Evolutionary conservation across 192 early-diverging fungal genomes (phyloP).

Genomic region (Lunasporangiospora selenospora): DNA sequence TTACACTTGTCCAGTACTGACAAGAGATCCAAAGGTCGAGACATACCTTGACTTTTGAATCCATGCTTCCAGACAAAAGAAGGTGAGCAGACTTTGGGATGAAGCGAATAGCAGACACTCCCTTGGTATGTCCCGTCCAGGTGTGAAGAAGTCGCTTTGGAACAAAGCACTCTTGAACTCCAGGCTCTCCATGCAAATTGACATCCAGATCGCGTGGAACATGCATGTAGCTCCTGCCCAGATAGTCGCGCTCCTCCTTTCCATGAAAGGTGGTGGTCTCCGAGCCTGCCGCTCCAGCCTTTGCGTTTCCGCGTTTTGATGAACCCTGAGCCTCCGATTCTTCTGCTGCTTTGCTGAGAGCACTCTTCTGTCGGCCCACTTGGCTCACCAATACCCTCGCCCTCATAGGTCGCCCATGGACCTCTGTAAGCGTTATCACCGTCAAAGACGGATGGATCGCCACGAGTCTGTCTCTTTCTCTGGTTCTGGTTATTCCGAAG

Average conservation of each 20-base stretch:
- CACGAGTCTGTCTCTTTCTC: slow-evolving; percentile 76
- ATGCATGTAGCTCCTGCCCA: slow-evolving; percentile 96
- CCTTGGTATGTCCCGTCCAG: slow-evolving; percentile 92
- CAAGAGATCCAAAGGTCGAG: not conserved
- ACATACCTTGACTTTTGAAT: slow-evolving; percentile 88
- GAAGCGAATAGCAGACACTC: slow-evolving; percentile 89
- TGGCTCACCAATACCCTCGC: slow-evolving; percentile 70
- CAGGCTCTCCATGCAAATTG: slow-evolving; percentile 76
- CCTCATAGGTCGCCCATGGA: slow-evolving; percentile 95
- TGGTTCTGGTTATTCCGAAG: slow-evolving; percentile 52
- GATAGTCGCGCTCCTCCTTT: slow-evolving; percentile 85
- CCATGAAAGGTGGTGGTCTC: slow-evolving; percentile 93
- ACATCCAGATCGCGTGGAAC: slow-evolving; percentile 88
- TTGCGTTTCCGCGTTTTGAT: slow-evolving; percentile 27
- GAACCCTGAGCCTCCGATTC: slow-evolving; percentile 28
- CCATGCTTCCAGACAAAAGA: slow-evolving; percentile 91
- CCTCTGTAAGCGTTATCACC: slow-evolving; percentile 84
- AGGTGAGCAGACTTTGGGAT: slow-evolving; percentile 92
- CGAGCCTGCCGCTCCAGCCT: slow-evolving; percentile 49
- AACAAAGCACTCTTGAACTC: slow-evolving; percentile 80
- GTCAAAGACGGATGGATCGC: slow-evolving; percentile 75
- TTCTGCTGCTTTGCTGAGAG: slow-evolving; percentile 54
- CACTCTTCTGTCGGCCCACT: slow-evolving; percentile 60
- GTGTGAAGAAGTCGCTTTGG: slow-evolving; percentile 90
- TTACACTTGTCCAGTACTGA: not conserved